phyloP scores from a whole-genome alignment of 1,284 basidiomycete species.

The Leccinum pseudoinsigne region DNA sequence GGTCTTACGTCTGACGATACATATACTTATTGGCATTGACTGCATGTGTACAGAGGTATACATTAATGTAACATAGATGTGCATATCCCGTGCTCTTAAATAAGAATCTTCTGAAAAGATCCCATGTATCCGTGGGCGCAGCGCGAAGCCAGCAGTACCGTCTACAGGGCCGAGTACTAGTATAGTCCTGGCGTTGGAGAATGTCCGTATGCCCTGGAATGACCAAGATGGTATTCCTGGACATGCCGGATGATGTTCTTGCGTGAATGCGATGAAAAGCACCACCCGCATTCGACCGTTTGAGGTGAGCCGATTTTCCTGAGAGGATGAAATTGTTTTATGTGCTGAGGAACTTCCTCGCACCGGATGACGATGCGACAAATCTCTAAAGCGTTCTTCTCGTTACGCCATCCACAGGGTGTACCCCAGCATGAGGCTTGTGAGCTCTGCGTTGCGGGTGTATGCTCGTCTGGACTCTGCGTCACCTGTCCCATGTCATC shows the following conservation, averaged over 20 bases:
- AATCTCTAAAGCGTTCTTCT: too few relatives aligned
- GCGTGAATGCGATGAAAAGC: not conserved
- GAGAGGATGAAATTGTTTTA: not conserved
- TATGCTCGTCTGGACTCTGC: not conserved
- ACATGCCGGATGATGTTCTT: constrained; percentile 1
- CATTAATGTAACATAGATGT: too few relatives aligned
- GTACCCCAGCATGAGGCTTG: not conserved
- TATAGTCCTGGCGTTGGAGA: rapidly evolving
- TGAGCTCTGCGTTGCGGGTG: not conserved
- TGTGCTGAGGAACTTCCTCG: rapidly evolving
- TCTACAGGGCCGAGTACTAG: not conserved
- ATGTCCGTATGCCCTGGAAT: not conserved
- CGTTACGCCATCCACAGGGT: not conserved
- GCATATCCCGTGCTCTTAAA: too few relatives aligned
- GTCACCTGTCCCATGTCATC: not conserved
- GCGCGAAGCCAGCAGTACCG: not conserved
- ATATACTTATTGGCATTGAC: too few relatives aligned
- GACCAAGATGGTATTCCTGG: not conserved
- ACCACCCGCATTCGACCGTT: not conserved
- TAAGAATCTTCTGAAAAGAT: not conserved
- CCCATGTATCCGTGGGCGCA: not conserved
- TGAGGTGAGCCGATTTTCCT: too few relatives aligned
- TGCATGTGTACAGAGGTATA: too few relatives aligned
- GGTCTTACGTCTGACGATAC: too few relatives aligned
- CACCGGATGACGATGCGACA: not conserved